Evolutionary conservation across 257 asterid species (phyloP), one percentile per base, ranked within the genome.

Genomic region (Solanum tarijense): DNA sequence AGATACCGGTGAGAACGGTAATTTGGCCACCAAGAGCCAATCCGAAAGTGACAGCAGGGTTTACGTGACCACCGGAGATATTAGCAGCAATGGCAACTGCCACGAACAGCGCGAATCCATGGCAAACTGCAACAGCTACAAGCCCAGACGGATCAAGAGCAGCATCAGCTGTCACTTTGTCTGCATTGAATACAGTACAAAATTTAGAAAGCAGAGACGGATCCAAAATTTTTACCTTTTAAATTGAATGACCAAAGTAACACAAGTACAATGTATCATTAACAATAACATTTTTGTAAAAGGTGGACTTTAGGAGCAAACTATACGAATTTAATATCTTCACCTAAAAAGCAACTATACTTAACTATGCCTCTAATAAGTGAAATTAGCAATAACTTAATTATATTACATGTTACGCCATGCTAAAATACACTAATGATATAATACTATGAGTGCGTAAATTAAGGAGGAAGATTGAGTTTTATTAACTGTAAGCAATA

Each of bases 61-160:
- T 95, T 23, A 95, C 98, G 55, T 94, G 98, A 74, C 97, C 97
- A 21, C 98, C 98, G 86, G 98, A 96, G 93, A 96, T 95, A 95
- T 96, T 96, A 83, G 98, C 98, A 2, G 91, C 98, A 21, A 96
- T 87, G 16, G 98, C 79, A n/a, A 96, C 98, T 5, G 98, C 95
- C 75, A 95, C 98, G 39, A 96, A 96, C 1, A 96, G 94, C 48
- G 98, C 98, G 14, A 96, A 91, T 5, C 93, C 98, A 52, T 95
- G 98, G 90, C 94, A 90, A 46, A 96, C 84, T 4, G 98, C 98
- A 32, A 96, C 48, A 2, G 98, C 98, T 87, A 95, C 98, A 7
- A 96, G 94, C 3, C 98, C 98, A 0, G 95, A n/a, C 0, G 98
- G 98, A 65, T 95, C 95, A 2, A 96, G 94, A 74, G 94, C 91